These are phyloP conservation scores for Colletotrichum ledebouriae DNA, from an alignment of 2,329 filamentous ascomycete species.

Conservation along the genomic window DNA sequence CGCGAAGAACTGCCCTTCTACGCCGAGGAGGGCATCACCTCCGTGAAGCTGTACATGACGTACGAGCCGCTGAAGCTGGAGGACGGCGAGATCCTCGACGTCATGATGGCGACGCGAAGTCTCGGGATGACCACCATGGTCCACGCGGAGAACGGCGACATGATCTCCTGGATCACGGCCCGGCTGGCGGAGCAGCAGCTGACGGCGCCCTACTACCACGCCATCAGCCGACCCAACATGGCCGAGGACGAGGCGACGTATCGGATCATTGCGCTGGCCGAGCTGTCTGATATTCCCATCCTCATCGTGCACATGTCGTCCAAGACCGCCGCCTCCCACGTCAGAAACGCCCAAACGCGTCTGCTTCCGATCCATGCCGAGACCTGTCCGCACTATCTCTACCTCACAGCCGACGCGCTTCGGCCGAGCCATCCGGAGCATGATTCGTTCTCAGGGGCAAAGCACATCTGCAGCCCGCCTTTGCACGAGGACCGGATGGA, in stretches of 20 bases:
- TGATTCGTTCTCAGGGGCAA: slow-evolving; percentile 67
- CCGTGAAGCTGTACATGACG: slow-evolving; percentile 67
- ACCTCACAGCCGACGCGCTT: slow-evolving; percentile 64
- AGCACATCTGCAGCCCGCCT: slow-evolving; percentile 67
- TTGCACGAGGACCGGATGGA: slow-evolving; percentile 59
- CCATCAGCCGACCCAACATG: slow-evolving; percentile 61
- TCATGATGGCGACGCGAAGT: slow-evolving; percentile 60
- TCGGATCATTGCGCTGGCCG: slow-evolving; percentile 63
- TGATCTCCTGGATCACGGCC: slow-evolving; percentile 67
- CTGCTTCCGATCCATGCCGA: slow-evolving; percentile 66
- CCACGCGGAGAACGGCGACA: slow-evolving; percentile 67
- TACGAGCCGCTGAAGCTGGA: slow-evolving; percentile 63
- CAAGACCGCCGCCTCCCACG: slow-evolving; percentile 59
- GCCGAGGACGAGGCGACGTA: slow-evolving; percentile 67
- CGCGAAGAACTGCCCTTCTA: slow-evolving; percentile 52
- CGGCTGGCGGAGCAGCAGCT: slow-evolving; percentile 63
- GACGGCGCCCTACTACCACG: slow-evolving; percentile 65
- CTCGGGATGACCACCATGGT: slow-evolving; percentile 60
- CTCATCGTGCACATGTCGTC: slow-evolving; percentile 67
- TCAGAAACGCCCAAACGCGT: slow-evolving; percentile 56
- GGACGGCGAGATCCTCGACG: slow-evolving; percentile 63
- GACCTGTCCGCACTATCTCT: slow-evolving; percentile 69
- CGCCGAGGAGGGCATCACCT: slow-evolving; percentile 57
- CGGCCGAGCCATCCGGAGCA: slow-evolving; percentile 49
- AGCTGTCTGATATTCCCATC: slow-evolving; percentile 64